Evolutionary conservation across 257 asterid genomes (phyloP), one percentile per base, ranked within the genome.

Genomic region (Misopates orontium): DNA sequence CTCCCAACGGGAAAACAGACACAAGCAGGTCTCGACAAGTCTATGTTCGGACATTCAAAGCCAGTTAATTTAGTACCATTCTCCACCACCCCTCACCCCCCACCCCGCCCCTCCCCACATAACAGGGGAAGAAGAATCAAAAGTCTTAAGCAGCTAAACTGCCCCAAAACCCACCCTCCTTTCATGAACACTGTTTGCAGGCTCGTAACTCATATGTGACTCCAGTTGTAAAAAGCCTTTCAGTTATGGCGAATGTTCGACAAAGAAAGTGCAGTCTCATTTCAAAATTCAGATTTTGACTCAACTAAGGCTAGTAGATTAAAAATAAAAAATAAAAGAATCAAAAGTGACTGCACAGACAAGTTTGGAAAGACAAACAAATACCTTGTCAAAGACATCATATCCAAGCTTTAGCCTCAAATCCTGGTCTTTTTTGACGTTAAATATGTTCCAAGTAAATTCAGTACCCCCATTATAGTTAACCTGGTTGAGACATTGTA

Each of bases 341-440:
- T 10, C 21, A 7, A 40, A 36, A 36, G 39, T 20, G 41, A 7
- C 36, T 28, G 7, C 39, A 7, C n/a, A 41, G 31, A 39, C 24
- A 53, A 48, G 70, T 14, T 69, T 63, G 20, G 8, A 20, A 8
- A 55, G 40, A 60, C 22, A 42, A 48, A 31, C 51, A 58, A 11
- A 19, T 65, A 93, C 99, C 99, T 86, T 83, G 68, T 81, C 88
- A 63, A 82, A 8, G 67, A 82, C 67, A 72, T 93, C 84, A 15
- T 86, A 93, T 68, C 99, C 99, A 73, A 84, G 69, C 76, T 90
- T 93, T 71, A 93, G 73, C 66, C 87, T 81, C 74, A 90, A 69
- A 73, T 90, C 97, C 74, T 88, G 99, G 72, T 79, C 92, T 36
- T 82, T 78, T 55, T 82, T 91, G 55, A 90, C 83, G 67, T 87